Evolutionary conservation across 225 moss, liverwort and hornwort species (phyloP).

Genomic region (Asterella californica): DNA sequence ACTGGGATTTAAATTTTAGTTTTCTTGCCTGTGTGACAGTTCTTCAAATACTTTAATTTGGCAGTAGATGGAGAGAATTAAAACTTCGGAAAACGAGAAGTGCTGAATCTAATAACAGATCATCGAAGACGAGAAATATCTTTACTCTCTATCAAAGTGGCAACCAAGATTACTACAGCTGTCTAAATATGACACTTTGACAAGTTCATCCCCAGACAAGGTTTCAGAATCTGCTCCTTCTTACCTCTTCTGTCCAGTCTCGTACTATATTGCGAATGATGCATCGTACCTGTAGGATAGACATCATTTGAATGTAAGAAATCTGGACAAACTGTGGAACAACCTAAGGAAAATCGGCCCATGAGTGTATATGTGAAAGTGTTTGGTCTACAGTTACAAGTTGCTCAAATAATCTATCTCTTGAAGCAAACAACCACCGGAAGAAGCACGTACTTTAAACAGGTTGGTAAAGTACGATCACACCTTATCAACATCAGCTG

Average conservation of each 20-base stretch:
- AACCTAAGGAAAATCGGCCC: too few relatives aligned
- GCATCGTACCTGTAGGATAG: conserved; percentile 59
- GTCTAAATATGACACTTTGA: background rate
- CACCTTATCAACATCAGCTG: conserved; percentile 84
- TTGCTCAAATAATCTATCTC: too few relatives aligned
- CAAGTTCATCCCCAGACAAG: background rate
- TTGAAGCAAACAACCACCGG: background rate
- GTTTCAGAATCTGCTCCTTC: background rate
- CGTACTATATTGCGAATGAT: conserved; percentile 75
- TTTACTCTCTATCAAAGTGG: background rate
- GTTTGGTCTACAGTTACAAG: too few relatives aligned
- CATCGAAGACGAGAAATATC: background rate
- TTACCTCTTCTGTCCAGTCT: conserved; percentile 82
- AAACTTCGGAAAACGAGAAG: background rate
- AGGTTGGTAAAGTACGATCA: background rate
- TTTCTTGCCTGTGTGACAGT: background rate
- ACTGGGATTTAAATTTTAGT: background rate
- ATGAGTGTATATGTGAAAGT: too few relatives aligned
- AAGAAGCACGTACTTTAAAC: background rate
- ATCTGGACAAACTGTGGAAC: background rate
- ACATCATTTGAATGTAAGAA: background rate
- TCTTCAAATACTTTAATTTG: background rate
- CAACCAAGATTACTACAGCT: background rate
- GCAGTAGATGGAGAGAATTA: background rate
- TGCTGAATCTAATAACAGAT: background rate